Percentiles rank a stretch among this genome's conserved stretches.
Conservation (phyloP, 306 rosid genomes). For the Medicago ruthenica region DNA sequence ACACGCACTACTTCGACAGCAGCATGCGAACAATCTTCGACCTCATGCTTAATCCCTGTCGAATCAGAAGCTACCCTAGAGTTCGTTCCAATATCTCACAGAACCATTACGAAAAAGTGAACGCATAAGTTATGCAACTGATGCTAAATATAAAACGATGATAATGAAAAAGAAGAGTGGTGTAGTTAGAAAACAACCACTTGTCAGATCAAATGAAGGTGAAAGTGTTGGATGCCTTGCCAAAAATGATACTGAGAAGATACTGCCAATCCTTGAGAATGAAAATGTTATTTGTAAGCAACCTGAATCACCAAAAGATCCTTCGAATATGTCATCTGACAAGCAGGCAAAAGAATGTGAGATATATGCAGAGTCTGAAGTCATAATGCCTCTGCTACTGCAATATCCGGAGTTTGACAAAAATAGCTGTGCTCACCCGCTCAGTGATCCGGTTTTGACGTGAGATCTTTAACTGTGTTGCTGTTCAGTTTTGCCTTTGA, state of each 20-base stretch:
- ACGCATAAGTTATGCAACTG: conserved; percentile 35
- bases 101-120: conserved; percentile 38
- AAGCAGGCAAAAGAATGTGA: background rate
- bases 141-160: conserved; percentile 41
- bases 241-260: conserved; percentile 20
- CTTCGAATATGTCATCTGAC: background rate
- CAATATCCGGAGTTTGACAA: conserved; percentile 21
- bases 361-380: conserved; percentile 27
- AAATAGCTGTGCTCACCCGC: conserved; percentile 25
- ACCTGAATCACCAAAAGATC: background rate
- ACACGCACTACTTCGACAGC: too few species aligned
- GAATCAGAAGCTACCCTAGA: too few species aligned
- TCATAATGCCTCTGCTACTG: background rate
- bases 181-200: conserved; percentile 6
- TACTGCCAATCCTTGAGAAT: conserved; percentile 1
- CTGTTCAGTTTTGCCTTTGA: background rate
- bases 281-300: background rate
- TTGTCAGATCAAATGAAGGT: conserved; percentile 21
- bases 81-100: too few species aligned
- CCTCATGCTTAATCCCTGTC: too few species aligned
- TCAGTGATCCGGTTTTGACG: conserved; percentile 38
- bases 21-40: too few species aligned
- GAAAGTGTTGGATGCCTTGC: background rate
- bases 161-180: conserved; percentile 10
- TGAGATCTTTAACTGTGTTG: conserved; percentile 5